Conservation (phyloP, 208 protist genomes). For the Phytomonas francai region DNA sequence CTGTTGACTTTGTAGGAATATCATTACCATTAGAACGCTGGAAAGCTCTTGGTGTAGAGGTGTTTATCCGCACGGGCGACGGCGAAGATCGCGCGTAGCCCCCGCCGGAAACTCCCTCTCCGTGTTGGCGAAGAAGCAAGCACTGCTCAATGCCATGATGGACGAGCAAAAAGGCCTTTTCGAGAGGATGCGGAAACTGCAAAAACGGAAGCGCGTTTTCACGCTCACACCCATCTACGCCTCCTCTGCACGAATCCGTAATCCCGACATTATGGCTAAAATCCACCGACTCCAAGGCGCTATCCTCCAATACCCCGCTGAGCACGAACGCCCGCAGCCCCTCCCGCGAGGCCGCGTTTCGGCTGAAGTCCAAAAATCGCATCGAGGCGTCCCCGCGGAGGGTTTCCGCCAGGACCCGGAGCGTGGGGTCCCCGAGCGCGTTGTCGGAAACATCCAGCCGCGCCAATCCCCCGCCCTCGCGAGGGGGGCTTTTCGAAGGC, state of each 20-base stretch:
- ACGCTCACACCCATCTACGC: constrained; percentile 7
- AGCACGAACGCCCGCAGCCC: constrained; percentile 25
- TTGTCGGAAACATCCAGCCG: constrained; percentile 54
- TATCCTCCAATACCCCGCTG: constrained; percentile 31
- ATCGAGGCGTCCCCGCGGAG: constrained; percentile 30
- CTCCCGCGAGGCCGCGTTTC: constrained; percentile 25
- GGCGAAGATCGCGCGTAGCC: background rate
- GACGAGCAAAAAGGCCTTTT: constrained; percentile 14
- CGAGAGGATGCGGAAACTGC: constrained; percentile 13
- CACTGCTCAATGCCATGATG: constrained; percentile 22
- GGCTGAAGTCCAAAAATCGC: constrained; percentile 43
- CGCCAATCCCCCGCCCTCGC: constrained; percentile 17
- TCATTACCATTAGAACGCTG: background rate
- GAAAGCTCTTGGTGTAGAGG: background rate
- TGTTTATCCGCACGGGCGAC: background rate
- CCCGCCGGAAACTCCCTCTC: too few relatives aligned
- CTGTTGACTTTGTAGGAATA: background rate
- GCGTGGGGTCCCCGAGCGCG: constrained; percentile 38
- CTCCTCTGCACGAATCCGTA: background rate
- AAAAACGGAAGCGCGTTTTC: background rate
- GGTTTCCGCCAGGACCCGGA: constrained; percentile 26
- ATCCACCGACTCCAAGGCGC: constrained; percentile 43
- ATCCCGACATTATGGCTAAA: constrained; percentile 32
- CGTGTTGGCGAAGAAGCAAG: constrained; percentile 13
- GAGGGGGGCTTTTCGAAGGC: background rate